Percentiles rank a stretch among this genome's conserved stretches.
Conservation (phyloP, 23 red algal genomes). For the Gracilaria gracilis region DNA sequence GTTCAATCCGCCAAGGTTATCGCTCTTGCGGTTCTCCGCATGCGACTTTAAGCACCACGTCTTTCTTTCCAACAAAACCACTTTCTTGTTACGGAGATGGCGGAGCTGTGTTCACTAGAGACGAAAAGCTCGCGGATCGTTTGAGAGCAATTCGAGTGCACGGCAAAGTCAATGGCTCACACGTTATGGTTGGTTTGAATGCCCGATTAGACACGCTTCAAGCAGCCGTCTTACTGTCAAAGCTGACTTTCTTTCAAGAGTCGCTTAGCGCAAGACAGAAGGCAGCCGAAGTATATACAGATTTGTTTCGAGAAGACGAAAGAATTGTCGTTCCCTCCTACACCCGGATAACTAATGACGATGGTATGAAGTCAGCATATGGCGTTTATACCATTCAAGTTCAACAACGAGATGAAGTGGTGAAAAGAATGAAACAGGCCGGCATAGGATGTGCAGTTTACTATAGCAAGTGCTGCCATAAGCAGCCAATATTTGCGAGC, state of each 20-base stretch:
- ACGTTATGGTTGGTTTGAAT: constrained; percentile 70
- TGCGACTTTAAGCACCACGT: constrained; percentile 59
- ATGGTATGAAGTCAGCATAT: constrained; percentile 48
- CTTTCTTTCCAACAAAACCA: constrained; percentile 87
- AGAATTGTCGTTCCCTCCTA: constrained; percentile 49
- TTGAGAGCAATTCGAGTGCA: constrained; percentile 66
- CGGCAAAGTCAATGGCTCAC: constrained; percentile 54
- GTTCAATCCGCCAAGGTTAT: constrained; percentile 44
- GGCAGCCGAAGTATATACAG: constrained; percentile 40
- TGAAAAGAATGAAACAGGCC: constrained; percentile 37
- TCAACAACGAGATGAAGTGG: constrained; percentile 55
- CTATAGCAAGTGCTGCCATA: constrained; percentile 57
- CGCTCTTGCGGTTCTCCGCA: constrained; percentile 51
- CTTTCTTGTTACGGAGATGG: constrained; percentile 83
- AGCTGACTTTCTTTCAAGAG: constrained; percentile 48
- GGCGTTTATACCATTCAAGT: constrained; percentile 81
- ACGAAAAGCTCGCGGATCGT: constrained; percentile 49
- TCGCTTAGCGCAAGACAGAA: constrained; percentile 42
- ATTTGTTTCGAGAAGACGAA: constrained; percentile 47
- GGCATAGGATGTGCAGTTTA: constrained; percentile 72
- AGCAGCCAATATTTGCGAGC: constrained; percentile 69
- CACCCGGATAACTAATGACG: constrained; percentile 35
- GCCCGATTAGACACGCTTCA: constrained; percentile 75
- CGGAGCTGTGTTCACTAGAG: constrained; percentile 79
- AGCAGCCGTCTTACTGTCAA: constrained; percentile 73